Evolutionary conservation across 805 yeast genomes (phyloP), one percentile per base, ranked within the genome.

Genomic region (Metschnikowia kunwiensis): DNA sequence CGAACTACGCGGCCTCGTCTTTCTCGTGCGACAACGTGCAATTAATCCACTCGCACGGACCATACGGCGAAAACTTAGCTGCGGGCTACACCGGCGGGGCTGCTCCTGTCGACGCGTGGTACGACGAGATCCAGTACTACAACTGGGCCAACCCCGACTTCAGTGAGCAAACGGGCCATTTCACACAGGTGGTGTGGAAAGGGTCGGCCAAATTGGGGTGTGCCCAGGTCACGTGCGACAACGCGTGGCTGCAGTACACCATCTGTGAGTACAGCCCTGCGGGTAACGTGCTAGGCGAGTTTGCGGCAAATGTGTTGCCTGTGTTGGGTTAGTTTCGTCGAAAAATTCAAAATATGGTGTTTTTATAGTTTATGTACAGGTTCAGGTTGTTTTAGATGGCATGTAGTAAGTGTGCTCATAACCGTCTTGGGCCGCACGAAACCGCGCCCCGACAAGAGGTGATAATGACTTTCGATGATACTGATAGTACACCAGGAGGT

Each of bases 1-100:
- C 48, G 3, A 26, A 56, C 29, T 78, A 72, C 50, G 85, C 87
- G 15, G 66, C 75, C 9, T 16, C 5, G 8, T 7, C 54, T 12
- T 73, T 74, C 51, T 62, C 69, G 26, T 83, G 85, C 54, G 63
- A 68, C 47, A 74, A 80, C 6, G 86, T 83, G 46, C 60, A 65
- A 36, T 65, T 83, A 47, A 58, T 70, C 12, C 91, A 84, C 61
- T 78, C 87, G 14, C 67, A 71, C 24, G 80, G 82, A 10, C 72
- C 72, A 12, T 80, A 80, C 56, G 93, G 93, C 63, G 91, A 84
- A 57, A 84, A 84, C 63, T 68, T 84, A 47, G 89, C 88, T 12
- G 73, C 78, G 26, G 91, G 87, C 43, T 72, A 72, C 47, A 60
- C 76, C 4, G 80, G 74, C 3, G 78, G 75, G 20, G 53, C 68